phyloP scores from a whole-genome alignment of 768 basidiomycete species.

The Collybiopsis luxurians region DNA sequence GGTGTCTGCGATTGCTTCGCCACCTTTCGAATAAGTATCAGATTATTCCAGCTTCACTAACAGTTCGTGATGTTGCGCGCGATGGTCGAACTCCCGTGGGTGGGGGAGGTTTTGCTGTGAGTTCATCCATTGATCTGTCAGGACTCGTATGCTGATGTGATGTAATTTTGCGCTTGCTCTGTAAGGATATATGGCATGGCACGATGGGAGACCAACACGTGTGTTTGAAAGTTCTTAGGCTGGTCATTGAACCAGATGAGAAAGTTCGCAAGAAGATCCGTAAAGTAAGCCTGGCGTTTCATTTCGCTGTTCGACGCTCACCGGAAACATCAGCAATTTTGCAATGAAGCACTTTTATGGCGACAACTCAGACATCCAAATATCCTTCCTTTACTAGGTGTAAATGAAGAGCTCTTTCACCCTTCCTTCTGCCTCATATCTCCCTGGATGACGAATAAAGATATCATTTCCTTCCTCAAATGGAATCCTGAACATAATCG shows the following conservation, averaged over 20 bases:
- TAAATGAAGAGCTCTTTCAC: conserved; percentile 11
- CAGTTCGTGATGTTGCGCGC: background rate
- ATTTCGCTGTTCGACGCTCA: background rate
- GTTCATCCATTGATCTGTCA: background rate
- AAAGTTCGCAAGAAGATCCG: background rate
- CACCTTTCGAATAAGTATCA: too few species aligned
- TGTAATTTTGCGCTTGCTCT: background rate
- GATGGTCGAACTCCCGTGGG: background rate
- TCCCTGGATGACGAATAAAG: conserved; percentile 19
- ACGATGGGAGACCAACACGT: background rate
- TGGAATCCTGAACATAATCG: background rate
- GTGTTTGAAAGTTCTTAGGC: background rate
- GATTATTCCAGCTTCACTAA: too few species aligned
- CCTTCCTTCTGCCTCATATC: conserved; percentile 18
- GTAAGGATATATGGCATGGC: conserved; percentile 3
- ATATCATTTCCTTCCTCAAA: conserved; percentile 8
- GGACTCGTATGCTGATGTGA: background rate
- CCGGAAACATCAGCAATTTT: conserved; percentile 11
- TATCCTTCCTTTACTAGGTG: conserved; percentile 18
- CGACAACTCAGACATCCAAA: conserved; percentile 15
- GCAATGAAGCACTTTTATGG: conserved; percentile 19
- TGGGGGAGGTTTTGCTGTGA: background rate
- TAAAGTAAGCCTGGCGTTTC: background rate
- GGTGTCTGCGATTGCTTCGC: too few species aligned
- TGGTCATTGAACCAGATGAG: background rate